Base-by-base conservation (phyloP, 139 green algal genomes). In the Chlamydomonas asymmetrica region DNA sequence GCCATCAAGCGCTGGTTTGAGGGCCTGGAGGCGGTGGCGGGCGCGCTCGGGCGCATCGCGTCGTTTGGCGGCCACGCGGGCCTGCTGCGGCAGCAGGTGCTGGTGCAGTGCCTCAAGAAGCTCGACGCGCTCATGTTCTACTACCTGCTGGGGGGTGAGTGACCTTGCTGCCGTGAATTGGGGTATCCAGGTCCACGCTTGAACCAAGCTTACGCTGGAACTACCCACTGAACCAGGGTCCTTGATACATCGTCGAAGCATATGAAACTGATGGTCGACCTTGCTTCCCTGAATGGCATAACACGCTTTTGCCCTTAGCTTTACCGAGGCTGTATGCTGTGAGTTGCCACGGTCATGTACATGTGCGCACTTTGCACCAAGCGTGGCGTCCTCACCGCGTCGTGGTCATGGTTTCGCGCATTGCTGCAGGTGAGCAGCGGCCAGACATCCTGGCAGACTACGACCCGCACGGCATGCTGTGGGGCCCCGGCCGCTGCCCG, bases 1-100 rank as follows among this genome's bases (percentile, higher is more conserved):
- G 88, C 90, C 31, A 86, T 93, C 70, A 88, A 85, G 59, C 80
- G 85, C 32, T 95, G 90, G 90, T 87, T 93, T 52, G 81, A 85
- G 23, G 86, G 63, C 5, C 83, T 95, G 63, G 78, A 88, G 39
- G 79, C 66, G 23, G 77, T 84, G 52, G 43, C 49, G 32, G 10
- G 23, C 0, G 54, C 67, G 32, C 77, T 90, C 22, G 41, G 29
- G 37, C 63, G 56, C 25, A 72, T 87, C n/a, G 69, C 50, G 20
- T 31, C 56, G 43, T 56, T 79, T 37, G 54, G 68, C 4, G 66
- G 49, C 56, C 89, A 92, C 43, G 64, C 83, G 22, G n/a, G 45
- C 5, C 78, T 91, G 81, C 82, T 92, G 78, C 81, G 84, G 41
- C 62, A 82, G 78, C 86, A 91, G 80, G 81, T 90, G 71, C 74